phyloP scores from a whole-genome alignment of 2,329 filamentous ascomycete genomes.

The Alternaria ventricosa region DNA sequence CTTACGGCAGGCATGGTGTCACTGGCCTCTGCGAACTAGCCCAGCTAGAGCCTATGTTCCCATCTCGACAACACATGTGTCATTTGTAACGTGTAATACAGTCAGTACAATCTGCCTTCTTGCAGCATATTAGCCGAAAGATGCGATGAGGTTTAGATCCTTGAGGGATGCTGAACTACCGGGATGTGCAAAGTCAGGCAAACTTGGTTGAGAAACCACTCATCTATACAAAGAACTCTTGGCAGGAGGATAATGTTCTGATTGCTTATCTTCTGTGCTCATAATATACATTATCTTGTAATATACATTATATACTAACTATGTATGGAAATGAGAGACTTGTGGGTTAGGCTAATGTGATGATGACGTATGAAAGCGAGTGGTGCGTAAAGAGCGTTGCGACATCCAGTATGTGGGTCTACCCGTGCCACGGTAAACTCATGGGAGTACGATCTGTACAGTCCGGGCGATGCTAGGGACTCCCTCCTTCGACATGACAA shows the following conservation, averaged over 20 bases:
- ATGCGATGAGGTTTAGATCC: not conserved
- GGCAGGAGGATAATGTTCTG: not conserved
- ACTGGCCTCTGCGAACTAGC: not conserved
- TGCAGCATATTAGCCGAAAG: not conserved
- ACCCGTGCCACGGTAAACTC: not conserved
- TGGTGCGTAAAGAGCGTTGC: not conserved
- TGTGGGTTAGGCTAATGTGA: not conserved
- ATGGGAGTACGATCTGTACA: conserved; percentile 24
- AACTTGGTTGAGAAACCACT: not conserved
- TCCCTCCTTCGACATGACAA: conserved; percentile 24
- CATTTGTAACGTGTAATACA: not conserved
- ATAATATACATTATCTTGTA: not conserved
- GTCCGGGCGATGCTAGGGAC: conserved; percentile 31
- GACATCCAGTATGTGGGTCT: not conserved
- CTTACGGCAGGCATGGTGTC: not conserved
- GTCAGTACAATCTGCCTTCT: not conserved
- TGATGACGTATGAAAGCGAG: not conserved
- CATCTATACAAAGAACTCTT: not conserved
- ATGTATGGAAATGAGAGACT: not conserved
- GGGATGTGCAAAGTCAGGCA: not conserved
- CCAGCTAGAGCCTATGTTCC: not conserved
- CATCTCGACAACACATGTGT: not conserved
- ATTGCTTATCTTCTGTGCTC: not conserved
- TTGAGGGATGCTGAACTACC: not conserved
- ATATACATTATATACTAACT: not conserved